phyloP scores from a whole-genome alignment of 2,329 filamentous ascomycete species.

The Blumeria hordei region DNA sequence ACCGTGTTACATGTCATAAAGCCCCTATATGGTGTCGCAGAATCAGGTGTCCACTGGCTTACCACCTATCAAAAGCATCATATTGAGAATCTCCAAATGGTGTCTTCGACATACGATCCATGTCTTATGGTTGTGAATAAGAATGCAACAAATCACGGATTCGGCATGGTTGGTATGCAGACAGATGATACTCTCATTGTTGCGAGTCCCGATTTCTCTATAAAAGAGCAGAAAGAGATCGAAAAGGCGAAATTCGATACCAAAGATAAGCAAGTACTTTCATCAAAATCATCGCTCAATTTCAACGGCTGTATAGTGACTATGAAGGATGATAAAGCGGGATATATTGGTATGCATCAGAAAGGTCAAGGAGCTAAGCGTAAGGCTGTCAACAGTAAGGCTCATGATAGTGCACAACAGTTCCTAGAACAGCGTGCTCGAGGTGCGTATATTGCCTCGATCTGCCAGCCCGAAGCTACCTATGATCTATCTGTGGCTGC shows the following conservation, averaged over 20 bases:
- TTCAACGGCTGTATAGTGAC: too few species aligned
- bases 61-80: not conserved
- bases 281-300: too few species aligned
- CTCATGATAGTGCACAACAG: not conserved
- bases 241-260: conserved; percentile 1
- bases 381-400: not conserved
- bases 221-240: conserved; percentile 1
- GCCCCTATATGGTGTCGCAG: not conserved
- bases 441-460: not conserved
- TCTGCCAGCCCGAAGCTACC: conserved; percentile 2
- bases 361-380: not conserved
- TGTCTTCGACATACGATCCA: conserved; percentile 1
- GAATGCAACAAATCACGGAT: not conserved
- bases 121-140: not conserved
- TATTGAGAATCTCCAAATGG: not conserved
- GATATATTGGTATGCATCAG: not conserved
- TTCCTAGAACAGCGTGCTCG: not conserved
- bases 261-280: not conserved
- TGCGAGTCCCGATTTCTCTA: not conserved
- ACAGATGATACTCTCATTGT: conserved; percentile 2
- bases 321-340: not conserved
- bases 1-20: not conserved
- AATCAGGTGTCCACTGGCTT: not conserved
- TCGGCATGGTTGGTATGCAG: conserved; percentile 2
- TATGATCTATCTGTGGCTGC: conserved; percentile 3